These are phyloP conservation scores for Candida tropicalis DNA, from an alignment of 1,139 yeast species.

Conservation along the genomic window DNA sequence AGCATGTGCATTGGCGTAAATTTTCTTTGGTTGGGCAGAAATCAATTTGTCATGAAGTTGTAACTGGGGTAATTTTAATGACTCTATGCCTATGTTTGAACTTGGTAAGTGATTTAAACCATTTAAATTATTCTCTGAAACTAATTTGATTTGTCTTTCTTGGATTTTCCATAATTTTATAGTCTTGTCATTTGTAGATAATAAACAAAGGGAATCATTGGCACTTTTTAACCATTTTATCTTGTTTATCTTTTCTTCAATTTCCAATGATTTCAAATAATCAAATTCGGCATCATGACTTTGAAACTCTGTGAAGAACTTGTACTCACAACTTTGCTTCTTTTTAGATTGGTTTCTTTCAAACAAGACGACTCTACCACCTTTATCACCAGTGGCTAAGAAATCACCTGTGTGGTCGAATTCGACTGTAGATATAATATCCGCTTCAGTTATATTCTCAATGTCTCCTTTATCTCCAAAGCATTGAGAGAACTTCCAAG, in stretches of 20 bases:
- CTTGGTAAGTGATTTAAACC: constrained; percentile 35
- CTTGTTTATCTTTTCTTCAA: constrained; percentile 97
- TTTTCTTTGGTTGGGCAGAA: constrained; percentile 91
- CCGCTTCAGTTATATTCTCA: constrained; percentile 95
- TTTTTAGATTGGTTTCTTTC: constrained; percentile 82
- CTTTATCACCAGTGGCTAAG: constrained; percentile 97
- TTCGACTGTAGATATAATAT: constrained; percentile 95
- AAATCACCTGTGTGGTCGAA: constrained; percentile 95
- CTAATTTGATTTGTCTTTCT: constrained; percentile 90
- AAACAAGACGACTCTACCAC: constrained; percentile 95
- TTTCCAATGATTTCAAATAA: constrained; percentile 91
- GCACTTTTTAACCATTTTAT: constrained; percentile 94
- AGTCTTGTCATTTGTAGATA: constrained; percentile 95
- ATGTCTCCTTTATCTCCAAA: constrained; percentile 98
- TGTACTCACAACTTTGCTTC: constrained; percentile 78
- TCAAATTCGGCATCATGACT: constrained; percentile 99
- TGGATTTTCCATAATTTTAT: constrained; percentile 95
- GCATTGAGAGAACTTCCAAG: constrained; percentile 83
- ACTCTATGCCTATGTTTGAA: constrained; percentile 23
- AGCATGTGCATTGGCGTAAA: constrained; percentile 95
- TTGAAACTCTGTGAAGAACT: constrained; percentile 96
- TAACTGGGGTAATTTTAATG: constrained; percentile 79
- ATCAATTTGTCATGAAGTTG: constrained; percentile 92
- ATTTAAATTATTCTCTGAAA: constrained; percentile 82
- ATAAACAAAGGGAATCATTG: constrained; percentile 83